These are phyloP conservation scores for Starmerella sp. DNA, from an alignment of 805 yeast genomes.

Conservation along the genomic window DNA sequence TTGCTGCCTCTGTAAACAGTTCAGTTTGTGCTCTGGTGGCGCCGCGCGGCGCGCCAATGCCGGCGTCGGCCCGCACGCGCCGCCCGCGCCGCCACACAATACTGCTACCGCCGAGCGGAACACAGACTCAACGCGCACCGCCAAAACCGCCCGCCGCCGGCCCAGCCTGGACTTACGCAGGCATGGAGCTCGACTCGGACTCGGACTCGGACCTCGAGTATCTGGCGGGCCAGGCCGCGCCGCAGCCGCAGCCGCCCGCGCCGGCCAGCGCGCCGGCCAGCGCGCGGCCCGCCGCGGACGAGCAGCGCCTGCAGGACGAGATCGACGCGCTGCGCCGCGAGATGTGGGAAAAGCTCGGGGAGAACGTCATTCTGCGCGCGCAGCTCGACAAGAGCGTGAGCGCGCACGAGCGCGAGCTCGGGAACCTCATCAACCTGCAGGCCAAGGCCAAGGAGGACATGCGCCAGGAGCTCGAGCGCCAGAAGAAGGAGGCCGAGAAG, in stretches of 20 bases:
- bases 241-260: conserved; percentile 10
- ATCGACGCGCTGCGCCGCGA: background rate
- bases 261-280: background rate
- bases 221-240: conserved; percentile 3
- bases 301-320: background rate
- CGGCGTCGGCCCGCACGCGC: too few relatives aligned
- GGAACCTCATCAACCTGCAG: conserved; percentile 21
- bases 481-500: conserved; percentile 35
- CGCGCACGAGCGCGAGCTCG: conserved; percentile 24
- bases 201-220: conserved; percentile 18
- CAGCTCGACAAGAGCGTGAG: conserved; percentile 37
- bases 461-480: conserved; percentile 31
- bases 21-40: too few relatives aligned
- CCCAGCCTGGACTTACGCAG: too few relatives aligned
- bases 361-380: conserved; percentile 63
- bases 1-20: too few relatives aligned
- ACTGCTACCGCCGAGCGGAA: background rate
- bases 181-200: background rate
- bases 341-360: conserved; percentile 47
- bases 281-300: background rate
- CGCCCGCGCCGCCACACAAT: background rate
- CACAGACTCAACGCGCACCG: background rate
- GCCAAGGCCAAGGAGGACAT: conserved; percentile 24
- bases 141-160: too few relatives aligned
- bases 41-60: too few relatives aligned